Percentiles rank a stretch among this genome's conserved stretches.
phyloP scores from a whole-genome alignment of 2,329 filamentous ascomycete genomes.

The Lachnellula suecica region DNA sequence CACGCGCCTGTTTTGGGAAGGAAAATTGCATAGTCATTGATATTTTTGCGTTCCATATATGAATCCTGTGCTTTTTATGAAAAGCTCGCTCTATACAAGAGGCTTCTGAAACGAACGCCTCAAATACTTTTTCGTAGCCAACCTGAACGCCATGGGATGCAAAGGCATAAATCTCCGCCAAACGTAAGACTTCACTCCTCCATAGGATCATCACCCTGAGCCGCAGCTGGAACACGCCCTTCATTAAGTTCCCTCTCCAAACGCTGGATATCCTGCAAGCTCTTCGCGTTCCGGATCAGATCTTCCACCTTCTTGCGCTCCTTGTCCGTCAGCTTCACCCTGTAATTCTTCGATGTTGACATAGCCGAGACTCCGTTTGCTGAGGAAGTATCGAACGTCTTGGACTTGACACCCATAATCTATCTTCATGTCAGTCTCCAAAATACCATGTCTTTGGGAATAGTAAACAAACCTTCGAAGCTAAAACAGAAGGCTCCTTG shows the following conservation, averaged over 20 bases:
- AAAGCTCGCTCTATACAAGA: background rate
- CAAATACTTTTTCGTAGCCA: slow-evolving; percentile 7
- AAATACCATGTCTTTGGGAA: background rate
- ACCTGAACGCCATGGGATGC: slow-evolving; percentile 13
- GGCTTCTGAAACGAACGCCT: slow-evolving; percentile 1
- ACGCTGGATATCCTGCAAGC: slow-evolving; percentile 82
- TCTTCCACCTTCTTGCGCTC: slow-evolving; percentile 85
- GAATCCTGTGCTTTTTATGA: background rate
- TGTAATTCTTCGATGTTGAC: slow-evolving; percentile 63
- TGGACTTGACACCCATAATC: slow-evolving; percentile 85
- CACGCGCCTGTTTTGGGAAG: slow-evolving; percentile 1
- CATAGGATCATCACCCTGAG: slow-evolving; percentile 57
- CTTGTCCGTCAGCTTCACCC: slow-evolving; percentile 81
- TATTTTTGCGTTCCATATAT: background rate
- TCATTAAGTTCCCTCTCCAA: slow-evolving; percentile 92
- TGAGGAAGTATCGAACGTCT: slow-evolving; percentile 62
- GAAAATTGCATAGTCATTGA: background rate
- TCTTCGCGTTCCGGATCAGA: slow-evolving; percentile 85
- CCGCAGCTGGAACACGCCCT: slow-evolving; percentile 75
- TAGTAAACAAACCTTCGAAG: slow-evolving; percentile 63
- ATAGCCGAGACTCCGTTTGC: slow-evolving; percentile 44
- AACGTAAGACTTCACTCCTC: slow-evolving; percentile 47
- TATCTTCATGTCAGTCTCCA: slow-evolving; percentile 30
- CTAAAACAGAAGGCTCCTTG: slow-evolving; percentile 76
- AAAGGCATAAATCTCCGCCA: background rate